Percentiles rank a stretch among this genome's conserved stretches.
Evolutionary conservation across 305 asterid species (phyloP).

Genomic region (Fraxinus velutina): DNA sequence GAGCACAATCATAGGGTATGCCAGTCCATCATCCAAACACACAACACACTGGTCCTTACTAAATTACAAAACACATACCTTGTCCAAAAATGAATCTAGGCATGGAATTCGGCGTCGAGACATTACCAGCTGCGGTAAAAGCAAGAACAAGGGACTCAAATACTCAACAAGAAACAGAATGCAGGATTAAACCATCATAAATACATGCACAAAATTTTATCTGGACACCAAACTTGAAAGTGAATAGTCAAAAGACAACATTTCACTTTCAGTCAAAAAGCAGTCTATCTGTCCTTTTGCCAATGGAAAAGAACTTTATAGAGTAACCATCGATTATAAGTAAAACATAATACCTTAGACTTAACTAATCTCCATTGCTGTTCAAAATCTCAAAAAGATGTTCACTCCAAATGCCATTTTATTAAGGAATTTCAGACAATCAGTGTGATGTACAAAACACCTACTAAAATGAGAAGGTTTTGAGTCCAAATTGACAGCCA

Average conservation of each 20-base stretch:
- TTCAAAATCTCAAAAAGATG: background rate
- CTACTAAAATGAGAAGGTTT: background rate
- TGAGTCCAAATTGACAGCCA: background rate
- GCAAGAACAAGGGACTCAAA: slow-evolving; percentile 21
- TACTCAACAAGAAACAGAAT: slow-evolving; percentile 7
- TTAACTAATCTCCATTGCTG: background rate
- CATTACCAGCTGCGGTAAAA: slow-evolving; percentile 77
- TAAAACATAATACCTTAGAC: background rate
- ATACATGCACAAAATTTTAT: background rate
- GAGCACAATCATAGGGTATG: slow-evolving; percentile 9
- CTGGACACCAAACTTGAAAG: background rate
- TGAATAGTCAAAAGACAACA: background rate
- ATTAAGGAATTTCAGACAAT: background rate
- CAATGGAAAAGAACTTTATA: background rate
- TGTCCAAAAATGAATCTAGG: slow-evolving; percentile 90
- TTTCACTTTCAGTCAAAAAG: background rate
- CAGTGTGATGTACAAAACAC: background rate
- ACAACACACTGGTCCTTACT: slow-evolving; percentile 5
- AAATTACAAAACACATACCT: slow-evolving; percentile 51
- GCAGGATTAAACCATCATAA: background rate
- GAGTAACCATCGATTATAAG: background rate
- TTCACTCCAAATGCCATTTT: background rate
- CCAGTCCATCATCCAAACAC: slow-evolving; percentile 14
- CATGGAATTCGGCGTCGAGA: slow-evolving; percentile 96
- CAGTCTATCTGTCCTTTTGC: background rate